These are phyloP conservation scores for Acanthamoeba castellanii DNA, from an alignment of 208 protist genomes.

Conservation along the genomic window DNA sequence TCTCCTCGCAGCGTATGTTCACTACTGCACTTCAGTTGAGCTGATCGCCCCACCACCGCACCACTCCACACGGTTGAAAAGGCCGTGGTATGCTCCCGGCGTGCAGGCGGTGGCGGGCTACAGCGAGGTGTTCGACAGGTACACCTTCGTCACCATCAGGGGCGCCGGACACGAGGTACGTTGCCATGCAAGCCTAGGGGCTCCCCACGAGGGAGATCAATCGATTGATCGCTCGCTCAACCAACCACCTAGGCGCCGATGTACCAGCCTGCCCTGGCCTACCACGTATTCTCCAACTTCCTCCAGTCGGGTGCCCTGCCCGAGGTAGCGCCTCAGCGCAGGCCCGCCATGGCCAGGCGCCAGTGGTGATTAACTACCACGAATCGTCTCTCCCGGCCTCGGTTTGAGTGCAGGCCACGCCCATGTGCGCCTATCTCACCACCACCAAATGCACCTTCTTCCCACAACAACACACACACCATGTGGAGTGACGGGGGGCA, in stretches of 20 bases:
- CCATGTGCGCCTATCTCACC: too few relatives aligned
- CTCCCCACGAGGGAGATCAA: too few relatives aligned
- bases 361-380: not conserved
- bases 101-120: constrained; percentile 26
- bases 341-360: not conserved
- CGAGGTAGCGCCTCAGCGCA: not conserved
- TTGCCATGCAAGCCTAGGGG: fast-evolving
- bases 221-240: not conserved
- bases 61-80: too few relatives aligned
- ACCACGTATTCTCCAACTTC: constrained; percentile 61
- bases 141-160: constrained; percentile 67
- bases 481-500: too few relatives aligned
- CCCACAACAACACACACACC: too few relatives aligned
- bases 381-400: too few relatives aligned
- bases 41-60: not conserved
- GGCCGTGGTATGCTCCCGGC: constrained; percentile 7
- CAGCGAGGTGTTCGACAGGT: constrained; percentile 54
- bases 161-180: constrained; percentile 70
- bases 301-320: constrained; percentile 19
- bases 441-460: too few relatives aligned
- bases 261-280: constrained; percentile 34
- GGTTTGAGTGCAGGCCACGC: too few relatives aligned
- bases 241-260: not conserved
- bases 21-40: too few relatives aligned
- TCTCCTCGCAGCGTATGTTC: too few relatives aligned